A percentile compares a stretch with the other conserved stretches of the same genome.
Evolutionary conservation across 192 early-diverging fungal species (phyloP).

Genomic region (Polychytrium aggregatum): DNA sequence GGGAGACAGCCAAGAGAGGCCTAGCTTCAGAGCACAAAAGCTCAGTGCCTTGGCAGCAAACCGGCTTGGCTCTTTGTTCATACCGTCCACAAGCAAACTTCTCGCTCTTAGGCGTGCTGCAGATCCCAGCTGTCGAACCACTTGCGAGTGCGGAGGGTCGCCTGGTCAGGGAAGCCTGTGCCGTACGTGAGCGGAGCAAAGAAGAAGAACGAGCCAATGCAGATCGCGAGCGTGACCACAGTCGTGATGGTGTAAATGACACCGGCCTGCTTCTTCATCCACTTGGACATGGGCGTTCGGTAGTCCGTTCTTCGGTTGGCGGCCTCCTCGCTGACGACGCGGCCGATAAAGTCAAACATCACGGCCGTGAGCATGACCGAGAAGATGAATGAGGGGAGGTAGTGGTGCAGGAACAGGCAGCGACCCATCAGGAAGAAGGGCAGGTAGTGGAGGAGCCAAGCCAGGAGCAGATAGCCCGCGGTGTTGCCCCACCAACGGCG

Average conservation of each 20-base stretch:
- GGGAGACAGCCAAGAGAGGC: too few species aligned
- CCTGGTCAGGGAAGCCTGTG: slow-evolving; percentile 43
- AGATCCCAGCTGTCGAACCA: slow-evolving; percentile 79
- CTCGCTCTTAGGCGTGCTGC: slow-evolving; percentile 55
- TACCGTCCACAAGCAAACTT: too few species aligned
- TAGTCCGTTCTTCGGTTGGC: too few species aligned
- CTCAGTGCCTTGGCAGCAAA: too few species aligned
- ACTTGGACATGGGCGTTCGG: slow-evolving; percentile 9
- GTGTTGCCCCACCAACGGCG: slow-evolving; percentile 42
- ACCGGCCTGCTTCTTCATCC: slow-evolving; percentile 9
- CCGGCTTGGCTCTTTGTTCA: too few species aligned
- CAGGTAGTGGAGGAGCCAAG: slow-evolving; percentile 77
- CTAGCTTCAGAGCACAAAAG: too few species aligned
- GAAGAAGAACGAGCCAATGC: slow-evolving; percentile 53
- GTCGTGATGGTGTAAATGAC: slow-evolving; percentile 29
- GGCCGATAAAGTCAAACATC: slow-evolving; percentile 60
- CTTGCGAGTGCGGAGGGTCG: slow-evolving; percentile 49
- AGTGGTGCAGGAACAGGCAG: slow-evolving; percentile 90
- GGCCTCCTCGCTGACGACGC: slow-evolving; percentile 10
- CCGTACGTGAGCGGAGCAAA: slow-evolving; percentile 89
- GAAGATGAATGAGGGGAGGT: slow-evolving; percentile 79
- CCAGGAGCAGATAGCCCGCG: slow-evolving; percentile 72
- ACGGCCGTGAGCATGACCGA: slow-evolving; percentile 63
- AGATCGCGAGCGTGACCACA: slow-evolving; percentile 23
- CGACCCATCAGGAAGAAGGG: slow-evolving; percentile 92